These are phyloP conservation scores for Pseudocercospora musae DNA, from an alignment of 2,329 filamentous ascomycete species.

Conservation along the genomic window DNA sequence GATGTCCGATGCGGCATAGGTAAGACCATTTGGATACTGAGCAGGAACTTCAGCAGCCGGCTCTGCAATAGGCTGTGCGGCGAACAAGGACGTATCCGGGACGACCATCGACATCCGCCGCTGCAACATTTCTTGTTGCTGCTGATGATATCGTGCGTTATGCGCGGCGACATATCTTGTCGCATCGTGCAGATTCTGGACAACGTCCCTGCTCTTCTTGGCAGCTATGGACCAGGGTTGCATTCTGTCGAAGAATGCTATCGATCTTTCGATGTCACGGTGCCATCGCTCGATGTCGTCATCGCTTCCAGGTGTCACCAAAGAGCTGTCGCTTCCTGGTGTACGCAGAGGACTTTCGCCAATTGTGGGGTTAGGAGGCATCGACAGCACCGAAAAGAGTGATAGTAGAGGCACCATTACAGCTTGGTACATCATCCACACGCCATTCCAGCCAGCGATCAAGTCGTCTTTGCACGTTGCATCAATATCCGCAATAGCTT, in stretches of 20 bases:
- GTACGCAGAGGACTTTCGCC: conserved; percentile 49
- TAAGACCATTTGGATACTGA: background rate
- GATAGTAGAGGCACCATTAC: conserved; percentile 75
- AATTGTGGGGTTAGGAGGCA: conserved; percentile 6
- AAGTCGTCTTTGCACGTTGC: conserved; percentile 68
- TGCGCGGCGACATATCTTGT: conserved; percentile 30
- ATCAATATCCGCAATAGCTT: conserved; percentile 70
- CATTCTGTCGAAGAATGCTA: conserved; percentile 44
- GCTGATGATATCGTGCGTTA: conserved; percentile 25
- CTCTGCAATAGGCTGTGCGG: background rate
- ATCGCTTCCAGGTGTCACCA: conserved; percentile 20
- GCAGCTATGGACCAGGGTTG: conserved; percentile 45
- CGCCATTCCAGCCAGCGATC: conserved; percentile 76
- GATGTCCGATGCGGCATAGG: background rate
- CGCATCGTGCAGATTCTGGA: conserved; percentile 43
- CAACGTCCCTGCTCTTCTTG: conserved; percentile 42
- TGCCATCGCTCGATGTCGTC: conserved; percentile 42
- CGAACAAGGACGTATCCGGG: background rate
- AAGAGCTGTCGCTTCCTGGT: conserved; percentile 39
- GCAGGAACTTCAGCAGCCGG: background rate
- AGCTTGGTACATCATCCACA: conserved; percentile 78
- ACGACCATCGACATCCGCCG: conserved; percentile 7
- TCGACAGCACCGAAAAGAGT: conserved; percentile 51
- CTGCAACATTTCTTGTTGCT: conserved; percentile 20
- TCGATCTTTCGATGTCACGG: conserved; percentile 40